phyloP scores from a whole-genome alignment of 306 rosid species.

The Delonix regia region DNA sequence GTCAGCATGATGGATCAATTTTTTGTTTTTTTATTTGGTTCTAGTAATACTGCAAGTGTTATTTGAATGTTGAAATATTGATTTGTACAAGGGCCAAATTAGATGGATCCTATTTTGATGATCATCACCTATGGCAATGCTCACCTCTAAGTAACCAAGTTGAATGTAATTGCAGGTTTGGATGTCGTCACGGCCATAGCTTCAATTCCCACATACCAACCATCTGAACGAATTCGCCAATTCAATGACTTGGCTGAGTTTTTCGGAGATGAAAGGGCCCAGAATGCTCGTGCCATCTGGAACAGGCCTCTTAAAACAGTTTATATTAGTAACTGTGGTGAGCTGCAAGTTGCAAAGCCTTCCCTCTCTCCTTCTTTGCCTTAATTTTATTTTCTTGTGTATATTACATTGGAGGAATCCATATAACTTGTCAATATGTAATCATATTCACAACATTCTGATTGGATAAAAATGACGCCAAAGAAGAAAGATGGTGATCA shows the following conservation, averaged over 20 bases:
- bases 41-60: conserved; percentile 8
- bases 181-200: conserved; percentile 87
- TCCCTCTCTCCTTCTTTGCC: conserved; percentile 82
- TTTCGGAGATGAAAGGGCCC: conserved; percentile 87
- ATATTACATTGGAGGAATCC: conserved; percentile 29
- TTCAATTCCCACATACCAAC: conserved; percentile 78
- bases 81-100: not conserved
- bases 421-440: conserved; percentile 38
- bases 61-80: conserved; percentile 5
- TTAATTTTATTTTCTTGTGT: conserved; percentile 40
- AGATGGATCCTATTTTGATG: not conserved
- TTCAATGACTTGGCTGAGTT: conserved; percentile 85
- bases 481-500: not conserved
- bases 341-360: conserved; percentile 85
- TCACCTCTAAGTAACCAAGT: conserved; percentile 34
- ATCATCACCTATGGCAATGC: conserved; percentile 2
- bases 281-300: conserved; percentile 85
- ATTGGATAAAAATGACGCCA: not conserved
- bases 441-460: conserved; percentile 32
- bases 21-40: not conserved
- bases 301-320: conserved; percentile 79
- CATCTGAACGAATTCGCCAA: conserved; percentile 79
- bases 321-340: conserved; percentile 89
- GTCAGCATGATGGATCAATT: no score
- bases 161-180: conserved; percentile 61